Percentiles rank a stretch among this genome's conserved stretches.
Conservation (phyloP, 768 basidiomycete species). For the Trametes cinnabarina region DNA sequence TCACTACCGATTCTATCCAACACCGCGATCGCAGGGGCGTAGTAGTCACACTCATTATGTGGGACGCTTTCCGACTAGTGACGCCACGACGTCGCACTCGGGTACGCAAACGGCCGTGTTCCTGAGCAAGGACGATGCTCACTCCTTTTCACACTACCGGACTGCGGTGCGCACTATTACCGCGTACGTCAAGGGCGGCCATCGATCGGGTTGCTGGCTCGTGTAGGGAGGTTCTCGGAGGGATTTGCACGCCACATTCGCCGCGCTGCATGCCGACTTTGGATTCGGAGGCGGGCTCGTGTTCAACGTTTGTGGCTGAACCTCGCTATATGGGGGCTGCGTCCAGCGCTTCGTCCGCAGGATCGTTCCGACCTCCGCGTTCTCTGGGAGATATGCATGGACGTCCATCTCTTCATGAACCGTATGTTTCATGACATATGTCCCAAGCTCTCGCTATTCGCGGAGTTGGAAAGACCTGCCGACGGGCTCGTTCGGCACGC, state of each 20-base stretch:
- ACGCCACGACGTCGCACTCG: not conserved
- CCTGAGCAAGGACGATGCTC: not conserved
- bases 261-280: not conserved
- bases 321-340: not conserved
- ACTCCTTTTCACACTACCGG: not conserved
- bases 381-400: not conserved
- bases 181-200: not conserved
- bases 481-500: not conserved
- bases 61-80: not conserved
- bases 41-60: too few species aligned
- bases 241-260: not conserved
- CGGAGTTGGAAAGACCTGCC: too few species aligned
- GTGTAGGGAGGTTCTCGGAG: not conserved
- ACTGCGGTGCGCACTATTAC: not conserved
- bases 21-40: too few species aligned
- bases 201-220: not conserved
- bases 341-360: not conserved
- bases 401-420: not conserved
- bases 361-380: not conserved
- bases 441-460: not conserved
- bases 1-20: too few species aligned
- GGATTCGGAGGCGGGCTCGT: not conserved
- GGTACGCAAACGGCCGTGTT: not conserved
- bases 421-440: not conserved
- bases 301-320: not conserved